phyloP scores from a whole-genome alignment of 2,329 filamentous ascomycete genomes.

The Colletotrichum australisinense region DNA sequence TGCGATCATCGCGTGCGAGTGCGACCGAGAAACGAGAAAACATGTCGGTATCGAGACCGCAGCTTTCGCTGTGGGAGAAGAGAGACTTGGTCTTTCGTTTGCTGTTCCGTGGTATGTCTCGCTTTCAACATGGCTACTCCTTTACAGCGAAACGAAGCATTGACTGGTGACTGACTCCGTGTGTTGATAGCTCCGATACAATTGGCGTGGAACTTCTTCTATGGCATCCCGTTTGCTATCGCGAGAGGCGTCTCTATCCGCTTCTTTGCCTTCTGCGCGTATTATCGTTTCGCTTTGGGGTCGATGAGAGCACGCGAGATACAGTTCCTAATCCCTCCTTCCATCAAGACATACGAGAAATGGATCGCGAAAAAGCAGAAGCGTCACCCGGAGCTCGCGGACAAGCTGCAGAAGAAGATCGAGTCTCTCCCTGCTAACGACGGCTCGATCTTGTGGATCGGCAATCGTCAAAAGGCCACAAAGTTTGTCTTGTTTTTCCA shows the following conservation, averaged over 20 bases:
- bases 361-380: conserved; percentile 39
- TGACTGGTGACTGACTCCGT: neutral
- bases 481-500: conserved; percentile 45
- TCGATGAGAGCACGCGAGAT: conserved; percentile 36
- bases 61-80: conserved; percentile 37
- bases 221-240: conserved; percentile 32
- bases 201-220: conserved; percentile 21
- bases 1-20: neutral
- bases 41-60: conserved; percentile 34
- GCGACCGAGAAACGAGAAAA: neutral
- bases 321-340: conserved; percentile 38
- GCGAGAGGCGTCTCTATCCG: conserved; percentile 34
- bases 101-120: conserved; percentile 34
- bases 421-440: conserved; percentile 22
- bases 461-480: conserved; percentile 40
- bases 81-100: conserved; percentile 30
- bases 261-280: conserved; percentile 35
- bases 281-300: conserved; percentile 34
- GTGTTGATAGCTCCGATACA: conserved; percentile 31
- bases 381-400: conserved; percentile 1
- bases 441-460: conserved; percentile 43
- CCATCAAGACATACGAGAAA: conserved; percentile 37
- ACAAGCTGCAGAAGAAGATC: conserved; percentile 7
- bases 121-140: neutral
- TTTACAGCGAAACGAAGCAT: neutral